Conservation (phyloP, 129 eudicot genomes). For the Centrapalus pauciflorus region DNA sequence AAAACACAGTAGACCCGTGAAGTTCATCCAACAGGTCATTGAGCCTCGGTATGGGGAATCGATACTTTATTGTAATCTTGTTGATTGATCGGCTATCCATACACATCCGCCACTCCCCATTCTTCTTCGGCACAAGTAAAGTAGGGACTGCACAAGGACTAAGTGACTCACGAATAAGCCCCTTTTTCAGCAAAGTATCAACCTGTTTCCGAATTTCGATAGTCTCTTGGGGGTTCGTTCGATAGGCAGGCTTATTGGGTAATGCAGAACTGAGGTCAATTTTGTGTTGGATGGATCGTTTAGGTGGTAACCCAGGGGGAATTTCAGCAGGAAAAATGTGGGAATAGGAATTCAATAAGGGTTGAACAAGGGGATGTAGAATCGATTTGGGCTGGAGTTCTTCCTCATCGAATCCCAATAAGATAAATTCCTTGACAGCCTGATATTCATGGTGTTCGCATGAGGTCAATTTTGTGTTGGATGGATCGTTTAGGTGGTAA, state of each 20-base stretch:
- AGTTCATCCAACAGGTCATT: background rate
- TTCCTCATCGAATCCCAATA: background rate
- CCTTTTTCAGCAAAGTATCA: background rate
- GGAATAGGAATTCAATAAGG: background rate
- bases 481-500: too few relatives aligned
- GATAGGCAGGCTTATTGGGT: background rate
- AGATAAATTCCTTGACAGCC: background rate
- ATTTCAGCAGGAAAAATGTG: background rate
- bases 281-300: too few relatives aligned
- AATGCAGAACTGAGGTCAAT: too few relatives aligned
- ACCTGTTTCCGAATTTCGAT: background rate
- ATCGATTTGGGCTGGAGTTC: too few relatives aligned
- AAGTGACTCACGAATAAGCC: background rate
- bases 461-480: too few relatives aligned
- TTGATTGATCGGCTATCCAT: background rate
- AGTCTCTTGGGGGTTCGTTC: background rate
- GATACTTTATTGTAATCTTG: background rate
- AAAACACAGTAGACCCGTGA: background rate
- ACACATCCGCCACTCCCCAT: background rate
- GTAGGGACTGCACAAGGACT: background rate
- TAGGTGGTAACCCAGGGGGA: too few relatives aligned
- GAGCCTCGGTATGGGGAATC: background rate
- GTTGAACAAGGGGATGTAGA: background rate
- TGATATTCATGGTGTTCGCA: too few relatives aligned
- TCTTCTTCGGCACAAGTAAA: too few relatives aligned